These are phyloP conservation scores for Myxozyma geophila DNA, from an alignment of 805 yeast species.

Conservation along the genomic window DNA sequence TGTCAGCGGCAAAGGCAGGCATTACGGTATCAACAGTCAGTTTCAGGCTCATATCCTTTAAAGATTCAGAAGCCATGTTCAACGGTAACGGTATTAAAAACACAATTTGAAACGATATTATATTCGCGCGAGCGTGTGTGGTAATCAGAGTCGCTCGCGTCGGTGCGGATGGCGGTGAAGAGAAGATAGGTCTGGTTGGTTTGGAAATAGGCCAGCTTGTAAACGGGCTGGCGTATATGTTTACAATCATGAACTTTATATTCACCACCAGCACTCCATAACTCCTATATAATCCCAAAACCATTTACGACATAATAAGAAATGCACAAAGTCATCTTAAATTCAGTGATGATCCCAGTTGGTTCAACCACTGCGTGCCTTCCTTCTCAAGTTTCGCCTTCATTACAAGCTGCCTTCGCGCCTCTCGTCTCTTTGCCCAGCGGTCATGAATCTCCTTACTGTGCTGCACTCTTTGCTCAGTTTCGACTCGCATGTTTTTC, in stretches of 20 bases:
- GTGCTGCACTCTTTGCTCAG: slow-evolving; percentile 8
- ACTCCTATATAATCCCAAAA: neutral
- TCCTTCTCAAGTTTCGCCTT: slow-evolving; percentile 16
- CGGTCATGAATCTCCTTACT: slow-evolving; percentile 12
- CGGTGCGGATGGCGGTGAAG: neutral
- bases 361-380: slow-evolving; percentile 15
- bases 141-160: neutral
- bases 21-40: no score
- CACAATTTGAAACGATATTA: neutral
- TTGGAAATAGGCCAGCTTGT: neutral
- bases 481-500: slow-evolving; percentile 32
- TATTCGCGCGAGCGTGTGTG: neutral
- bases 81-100: neutral
- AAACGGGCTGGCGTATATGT: neutral
- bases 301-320: neutral
- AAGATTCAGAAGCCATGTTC: no score
- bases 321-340: neutral
- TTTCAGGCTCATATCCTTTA: no score
- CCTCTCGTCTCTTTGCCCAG: slow-evolving; percentile 20
- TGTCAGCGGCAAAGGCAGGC: no score
- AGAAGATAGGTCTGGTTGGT: neutral
- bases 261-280: neutral
- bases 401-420: slow-evolving; percentile 12
- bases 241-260: neutral
- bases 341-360: neutral